Conservation (phyloP, 441 rosid genomes). For the Theobroma grandiflorum region DNA sequence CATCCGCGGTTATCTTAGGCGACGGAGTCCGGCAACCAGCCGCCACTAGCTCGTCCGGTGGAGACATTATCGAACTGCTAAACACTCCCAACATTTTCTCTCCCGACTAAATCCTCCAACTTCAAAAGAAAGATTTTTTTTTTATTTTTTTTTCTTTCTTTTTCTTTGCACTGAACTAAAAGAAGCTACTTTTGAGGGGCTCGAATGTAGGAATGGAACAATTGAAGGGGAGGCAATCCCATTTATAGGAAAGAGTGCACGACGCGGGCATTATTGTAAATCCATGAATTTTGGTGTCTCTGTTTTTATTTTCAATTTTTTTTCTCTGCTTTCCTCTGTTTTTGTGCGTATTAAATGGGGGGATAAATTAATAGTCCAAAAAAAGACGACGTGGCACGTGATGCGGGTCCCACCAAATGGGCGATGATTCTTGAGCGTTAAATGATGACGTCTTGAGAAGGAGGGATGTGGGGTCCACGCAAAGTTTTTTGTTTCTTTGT, state of each 20-base stretch:
- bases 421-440: conserved; percentile 44
- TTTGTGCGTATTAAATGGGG: not conserved
- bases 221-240: not conserved
- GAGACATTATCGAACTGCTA: conserved; percentile 75
- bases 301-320: not conserved
- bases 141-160: not conserved
- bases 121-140: not conserved
- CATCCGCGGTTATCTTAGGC: conserved; percentile 69
- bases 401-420: conserved; percentile 37
- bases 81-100: conserved; percentile 85
- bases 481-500: not conserved
- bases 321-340: not conserved
- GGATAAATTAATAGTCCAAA: not conserved
- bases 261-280: conserved; percentile 36
- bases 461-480: conserved; percentile 12
- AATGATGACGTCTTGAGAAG: conserved; percentile 14
- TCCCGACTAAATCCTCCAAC: not conserved
- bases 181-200: not conserved
- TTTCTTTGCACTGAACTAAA: not conserved
- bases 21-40: conserved; percentile 98
- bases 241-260: conserved; percentile 34
- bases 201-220: conserved; percentile 23
- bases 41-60: conserved; percentile 94
- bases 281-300: not conserved
- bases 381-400: not conserved